Percentiles rank a stretch among this genome's conserved stretches.
Conservation (phyloP, 1,139 yeast genomes). For the Candida sp. region DNA sequence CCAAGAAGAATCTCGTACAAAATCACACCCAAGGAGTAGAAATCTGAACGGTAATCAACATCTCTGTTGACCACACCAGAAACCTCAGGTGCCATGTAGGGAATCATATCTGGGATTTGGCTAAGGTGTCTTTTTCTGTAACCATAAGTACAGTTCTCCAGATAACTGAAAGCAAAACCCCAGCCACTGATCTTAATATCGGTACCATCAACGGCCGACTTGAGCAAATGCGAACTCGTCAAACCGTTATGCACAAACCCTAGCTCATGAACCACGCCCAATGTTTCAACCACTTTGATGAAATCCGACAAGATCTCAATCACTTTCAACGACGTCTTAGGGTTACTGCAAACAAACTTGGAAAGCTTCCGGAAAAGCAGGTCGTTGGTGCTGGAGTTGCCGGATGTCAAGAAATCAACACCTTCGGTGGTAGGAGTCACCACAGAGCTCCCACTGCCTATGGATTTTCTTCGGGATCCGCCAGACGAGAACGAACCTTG, state of each 20-base stretch:
- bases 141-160: conserved; percentile 45
- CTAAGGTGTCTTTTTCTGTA: conserved; percentile 32
- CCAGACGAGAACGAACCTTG: conserved; percentile 9
- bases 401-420: conserved; percentile 5
- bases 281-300: conserved; percentile 35
- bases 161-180: conserved; percentile 53
- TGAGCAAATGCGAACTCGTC: conserved; percentile 40
- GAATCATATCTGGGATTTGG: conserved; percentile 41
- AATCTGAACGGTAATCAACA: conserved; percentile 55
- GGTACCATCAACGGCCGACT: conserved; percentile 23
- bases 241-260: conserved; percentile 57
- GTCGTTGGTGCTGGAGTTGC: conserved; percentile 4
- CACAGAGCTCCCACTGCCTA: conserved; percentile 4
- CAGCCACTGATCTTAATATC: conserved; percentile 50
- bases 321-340: conserved; percentile 25
- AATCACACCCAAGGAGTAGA: conserved; percentile 55
- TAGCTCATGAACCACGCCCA: conserved; percentile 42
- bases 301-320: conserved; percentile 37
- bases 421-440: conserved; percentile 4
- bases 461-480: conserved; percentile 7
- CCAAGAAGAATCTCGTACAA: conserved; percentile 54
- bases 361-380: conserved; percentile 10
- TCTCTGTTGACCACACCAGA: conserved; percentile 44
- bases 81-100: conserved; percentile 58
- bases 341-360: conserved; percentile 16